Evolutionary conservation across 345 rosid genomes (phyloP).

Genomic region (Psidium guajava): DNA sequence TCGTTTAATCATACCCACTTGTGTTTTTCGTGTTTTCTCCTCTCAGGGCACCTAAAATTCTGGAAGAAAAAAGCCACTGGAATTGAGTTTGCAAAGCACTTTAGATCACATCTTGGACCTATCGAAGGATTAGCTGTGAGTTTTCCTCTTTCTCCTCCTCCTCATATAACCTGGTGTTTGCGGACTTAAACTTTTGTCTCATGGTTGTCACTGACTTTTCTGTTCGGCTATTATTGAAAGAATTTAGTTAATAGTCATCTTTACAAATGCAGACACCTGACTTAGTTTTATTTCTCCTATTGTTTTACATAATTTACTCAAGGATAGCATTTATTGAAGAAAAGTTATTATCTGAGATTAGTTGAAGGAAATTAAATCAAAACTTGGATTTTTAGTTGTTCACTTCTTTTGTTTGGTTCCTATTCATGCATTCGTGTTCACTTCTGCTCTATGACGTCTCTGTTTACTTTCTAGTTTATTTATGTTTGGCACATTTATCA

Average conservation of each 20-base stretch:
- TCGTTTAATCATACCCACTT: background rate
- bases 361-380: background rate
- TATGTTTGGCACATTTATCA: constrained; percentile 13
- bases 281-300: background rate
- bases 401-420: background rate
- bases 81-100: constrained; percentile 96
- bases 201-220: background rate
- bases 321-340: background rate
- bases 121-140: constrained; percentile 93
- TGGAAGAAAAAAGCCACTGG: constrained; percentile 91
- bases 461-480: background rate
- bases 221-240: background rate
- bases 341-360: background rate
- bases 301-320: background rate
- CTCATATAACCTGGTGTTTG: background rate
- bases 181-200: background rate
- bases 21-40: background rate
- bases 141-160: background rate
- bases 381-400: background rate
- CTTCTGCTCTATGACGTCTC: background rate
- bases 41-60: constrained; percentile 85
- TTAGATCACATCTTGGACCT: constrained; percentile 89
- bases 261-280: background rate
- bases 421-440: background rate
- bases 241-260: background rate